Evolutionary conservation across 495 filamentous ascomycete genomes (phyloP).

Genomic region (Penicillium herquei): DNA sequence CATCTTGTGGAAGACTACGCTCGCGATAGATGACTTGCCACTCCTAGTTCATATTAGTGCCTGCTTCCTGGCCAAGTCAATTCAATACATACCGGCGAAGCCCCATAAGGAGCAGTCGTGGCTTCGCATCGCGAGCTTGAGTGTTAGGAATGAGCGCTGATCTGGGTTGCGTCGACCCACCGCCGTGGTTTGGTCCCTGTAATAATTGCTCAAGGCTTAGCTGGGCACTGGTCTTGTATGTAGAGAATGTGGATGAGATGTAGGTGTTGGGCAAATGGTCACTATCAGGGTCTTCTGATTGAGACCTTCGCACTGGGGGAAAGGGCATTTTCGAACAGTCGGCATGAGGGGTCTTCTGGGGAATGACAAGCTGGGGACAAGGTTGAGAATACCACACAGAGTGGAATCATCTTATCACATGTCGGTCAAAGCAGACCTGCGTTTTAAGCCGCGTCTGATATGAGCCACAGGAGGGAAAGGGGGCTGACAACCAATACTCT

Average conservation of each 20-base stretch:
- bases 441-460: no score
- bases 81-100: constrained; percentile 69
- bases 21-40: constrained; percentile 96
- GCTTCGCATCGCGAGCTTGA: constrained; percentile 59
- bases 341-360: background rate
- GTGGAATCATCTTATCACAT: constrained; percentile 6
- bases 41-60: constrained; percentile 55
- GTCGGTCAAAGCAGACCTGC: background rate
- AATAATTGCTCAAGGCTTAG: constrained; percentile 37
- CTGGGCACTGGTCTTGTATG: constrained; percentile 28
- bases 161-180: constrained; percentile 26
- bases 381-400: background rate
- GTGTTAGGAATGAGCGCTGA: constrained; percentile 26
- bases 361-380: background rate
- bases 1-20: constrained; percentile 97
- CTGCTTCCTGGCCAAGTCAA: background rate
- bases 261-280: constrained; percentile 4
- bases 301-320: constrained; percentile 10
- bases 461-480: background rate
- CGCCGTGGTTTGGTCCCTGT: constrained; percentile 33
- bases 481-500: background rate
- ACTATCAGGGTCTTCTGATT: constrained; percentile 7
- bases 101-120: constrained; percentile 90
- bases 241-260: background rate
- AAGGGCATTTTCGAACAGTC: constrained; percentile 13